Base-by-base conservation (phyloP, 768 basidiomycete genomes). In the Suillus occidentalis region DNA sequence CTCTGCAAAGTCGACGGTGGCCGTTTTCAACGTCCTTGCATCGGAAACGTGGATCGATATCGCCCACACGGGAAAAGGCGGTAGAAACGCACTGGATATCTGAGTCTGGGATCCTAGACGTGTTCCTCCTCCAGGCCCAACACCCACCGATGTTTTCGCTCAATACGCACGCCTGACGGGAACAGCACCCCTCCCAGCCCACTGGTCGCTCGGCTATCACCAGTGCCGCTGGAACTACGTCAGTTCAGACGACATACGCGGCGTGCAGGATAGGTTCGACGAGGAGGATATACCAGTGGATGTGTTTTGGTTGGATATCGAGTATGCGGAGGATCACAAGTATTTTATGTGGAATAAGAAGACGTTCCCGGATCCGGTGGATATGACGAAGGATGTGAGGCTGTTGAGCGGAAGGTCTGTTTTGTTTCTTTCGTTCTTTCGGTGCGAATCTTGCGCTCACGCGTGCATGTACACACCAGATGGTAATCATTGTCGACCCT, bases 171-270 rank as follows among this genome's bases (percentile, higher is more conserved):
- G 81, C 22, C 83, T 99, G 62, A 97, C 96, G 0, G 97, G 97
- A 1, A 85, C 90, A 0, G 86, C 92, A 0, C 88, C 90, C 5
- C 82, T 99, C n/a, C 97, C 97, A 0, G 89, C 94, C 10, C 85
- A 92, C 22, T 98, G 93, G 88, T 87, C 94, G 34, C 82, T 98
- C 64, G 97, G 89, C 0, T 97, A 99, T 72, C 97, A 99, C 76
- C 97, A 99, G 75, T 99, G 97, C 75, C 83, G 97, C 42, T 99
- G 97, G 97, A 99, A 99, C 74, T 99, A 99, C 72, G 83, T 97
- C 68, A 92, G 89, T 78, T 89, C 92, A 34, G 87, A 91, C 13
- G 97, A 98, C 75, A 83, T 99, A 10, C 84, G 94, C 13, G 82
- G 85, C 5, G 94, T 99, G 10, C 91, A 96, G 76, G 84, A 81